Evolutionary conservation across 1,284 basidiomycete species (phyloP).

Genomic region (Athelia sp.): DNA sequence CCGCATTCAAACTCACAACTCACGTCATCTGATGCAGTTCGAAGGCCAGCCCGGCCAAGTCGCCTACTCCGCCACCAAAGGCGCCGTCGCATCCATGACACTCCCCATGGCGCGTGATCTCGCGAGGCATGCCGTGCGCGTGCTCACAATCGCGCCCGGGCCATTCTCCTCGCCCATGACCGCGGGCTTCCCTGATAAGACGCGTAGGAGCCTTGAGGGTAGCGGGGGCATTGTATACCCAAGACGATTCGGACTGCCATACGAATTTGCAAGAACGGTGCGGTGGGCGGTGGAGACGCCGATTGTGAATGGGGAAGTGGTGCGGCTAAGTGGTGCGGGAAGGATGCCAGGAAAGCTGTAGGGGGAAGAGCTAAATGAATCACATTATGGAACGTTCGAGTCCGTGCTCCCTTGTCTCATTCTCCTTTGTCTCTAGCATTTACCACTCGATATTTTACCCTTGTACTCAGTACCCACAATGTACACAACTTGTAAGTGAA

Average conservation of each 20-base stretch:
- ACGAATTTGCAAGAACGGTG: constrained; percentile 49
- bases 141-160: constrained; percentile 48
- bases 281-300: constrained; percentile 46
- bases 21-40: constrained; percentile 22
- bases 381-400: too few relatives aligned
- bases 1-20: not conserved
- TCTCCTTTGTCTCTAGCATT: too few relatives aligned
- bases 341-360: constrained; percentile 29
- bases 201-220: constrained; percentile 27
- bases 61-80: constrained; percentile 51
- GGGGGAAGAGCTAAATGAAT: too few relatives aligned
- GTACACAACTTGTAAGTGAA: too few relatives aligned
- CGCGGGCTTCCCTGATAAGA: constrained; percentile 32
- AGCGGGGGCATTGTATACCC: constrained; percentile 38
- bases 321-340: constrained; percentile 43
- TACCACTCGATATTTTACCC: too few relatives aligned
- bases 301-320: constrained; percentile 55
- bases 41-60: constrained; percentile 47
- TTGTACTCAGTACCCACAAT: too few relatives aligned
- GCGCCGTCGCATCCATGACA: constrained; percentile 48
- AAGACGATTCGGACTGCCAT: constrained; percentile 37
- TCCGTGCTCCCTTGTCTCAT: too few relatives aligned
- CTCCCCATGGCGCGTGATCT: constrained; percentile 53
- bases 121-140: constrained; percentile 43
- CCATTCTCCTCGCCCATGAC: constrained; percentile 46